Percentiles rank a stretch among this genome's conserved stretches.
Evolutionary conservation across 148 eudicot species (phyloP).

Genomic region (Amaranthus palmeri): DNA sequence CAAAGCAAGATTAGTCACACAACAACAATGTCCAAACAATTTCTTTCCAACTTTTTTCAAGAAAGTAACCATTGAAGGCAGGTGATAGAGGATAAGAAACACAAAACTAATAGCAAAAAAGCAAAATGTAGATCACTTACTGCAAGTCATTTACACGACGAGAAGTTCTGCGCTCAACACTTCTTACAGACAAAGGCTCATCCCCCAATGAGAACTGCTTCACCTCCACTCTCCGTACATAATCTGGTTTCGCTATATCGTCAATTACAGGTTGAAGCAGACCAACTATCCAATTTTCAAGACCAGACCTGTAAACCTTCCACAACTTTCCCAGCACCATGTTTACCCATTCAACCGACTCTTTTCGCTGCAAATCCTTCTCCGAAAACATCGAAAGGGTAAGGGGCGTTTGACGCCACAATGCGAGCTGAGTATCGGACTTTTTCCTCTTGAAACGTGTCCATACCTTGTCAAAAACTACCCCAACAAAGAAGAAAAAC

Average conservation of each 20-base stretch:
- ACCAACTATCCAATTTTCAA: constrained; percentile 92
- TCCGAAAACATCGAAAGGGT: constrained; percentile 67
- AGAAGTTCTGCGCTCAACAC: constrained; percentile 89
- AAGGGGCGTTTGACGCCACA: constrained; percentile 65
- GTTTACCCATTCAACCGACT: constrained; percentile 98
- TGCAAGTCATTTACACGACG: constrained; percentile 90
- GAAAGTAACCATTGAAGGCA: neutral
- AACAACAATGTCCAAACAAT: neutral
- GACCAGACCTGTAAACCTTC: constrained; percentile 81
- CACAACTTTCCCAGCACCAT: constrained; percentile 97
- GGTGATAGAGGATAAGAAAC: neutral
- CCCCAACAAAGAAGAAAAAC: constrained; percentile 89
- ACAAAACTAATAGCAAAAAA: neutral
- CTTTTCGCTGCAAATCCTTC: constrained; percentile 93
- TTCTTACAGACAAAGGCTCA: constrained; percentile 90
- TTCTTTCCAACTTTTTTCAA: neutral
- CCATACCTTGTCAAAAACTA: constrained; percentile 85
- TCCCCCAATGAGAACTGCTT: constrained; percentile 95
- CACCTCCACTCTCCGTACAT: constrained; percentile 87
- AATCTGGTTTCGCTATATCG: constrained; percentile 78
- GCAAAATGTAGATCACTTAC: constrained; percentile 40
- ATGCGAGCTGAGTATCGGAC: constrained; percentile 32
- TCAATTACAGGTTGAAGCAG: constrained; percentile 94
- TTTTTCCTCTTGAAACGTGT: constrained; percentile 54
- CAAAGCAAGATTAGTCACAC: neutral